Conservation (phyloP, 176 grass and related monocot genomes). For the Aegilops speltoides region DNA sequence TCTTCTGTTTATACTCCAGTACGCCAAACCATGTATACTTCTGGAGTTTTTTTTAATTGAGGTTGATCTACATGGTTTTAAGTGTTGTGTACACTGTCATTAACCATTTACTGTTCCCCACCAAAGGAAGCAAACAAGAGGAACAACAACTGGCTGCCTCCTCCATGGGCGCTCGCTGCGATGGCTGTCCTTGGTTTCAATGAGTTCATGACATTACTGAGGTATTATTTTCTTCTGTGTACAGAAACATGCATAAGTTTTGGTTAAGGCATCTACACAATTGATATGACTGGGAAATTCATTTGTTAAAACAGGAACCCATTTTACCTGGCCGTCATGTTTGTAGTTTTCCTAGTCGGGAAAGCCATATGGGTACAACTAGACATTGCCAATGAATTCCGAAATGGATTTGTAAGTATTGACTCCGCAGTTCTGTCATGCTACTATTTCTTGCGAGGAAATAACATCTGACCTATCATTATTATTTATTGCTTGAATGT, state of each 20-base stretch:
- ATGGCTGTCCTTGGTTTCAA: slow-evolving; percentile 94
- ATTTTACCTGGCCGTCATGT: slow-evolving; percentile 69
- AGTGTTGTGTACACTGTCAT: neutral
- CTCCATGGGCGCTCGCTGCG: slow-evolving; percentile 96
- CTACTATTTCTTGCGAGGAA: neutral
- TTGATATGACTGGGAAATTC: slow-evolving; percentile 20
- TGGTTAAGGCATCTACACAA: neutral
- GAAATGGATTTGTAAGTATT: slow-evolving; percentile 82
- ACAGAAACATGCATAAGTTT: neutral
- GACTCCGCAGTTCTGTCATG: slow-evolving; percentile 3
- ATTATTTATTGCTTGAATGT: slow-evolving; percentile 15
- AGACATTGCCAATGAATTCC: slow-evolving; percentile 76
- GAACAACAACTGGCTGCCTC: slow-evolving; percentile 96
- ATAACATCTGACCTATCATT: slow-evolving; percentile 10
- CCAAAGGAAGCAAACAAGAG: slow-evolving; percentile 92
- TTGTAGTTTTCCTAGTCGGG: slow-evolving; percentile 77
- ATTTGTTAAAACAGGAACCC: slow-evolving; percentile 72
- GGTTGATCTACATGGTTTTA: neutral
- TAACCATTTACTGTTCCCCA: slow-evolving; percentile 20
- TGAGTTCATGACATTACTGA: slow-evolving; percentile 95
- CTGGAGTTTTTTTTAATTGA: neutral
- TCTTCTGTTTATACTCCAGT: neutral
- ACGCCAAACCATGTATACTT: neutral
- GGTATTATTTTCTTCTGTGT: slow-evolving; percentile 43
- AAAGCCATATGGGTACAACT: slow-evolving; percentile 96